phyloP scores from a whole-genome alignment of 768 basidiomycete genomes.

The Mycena epipterygia region DNA sequence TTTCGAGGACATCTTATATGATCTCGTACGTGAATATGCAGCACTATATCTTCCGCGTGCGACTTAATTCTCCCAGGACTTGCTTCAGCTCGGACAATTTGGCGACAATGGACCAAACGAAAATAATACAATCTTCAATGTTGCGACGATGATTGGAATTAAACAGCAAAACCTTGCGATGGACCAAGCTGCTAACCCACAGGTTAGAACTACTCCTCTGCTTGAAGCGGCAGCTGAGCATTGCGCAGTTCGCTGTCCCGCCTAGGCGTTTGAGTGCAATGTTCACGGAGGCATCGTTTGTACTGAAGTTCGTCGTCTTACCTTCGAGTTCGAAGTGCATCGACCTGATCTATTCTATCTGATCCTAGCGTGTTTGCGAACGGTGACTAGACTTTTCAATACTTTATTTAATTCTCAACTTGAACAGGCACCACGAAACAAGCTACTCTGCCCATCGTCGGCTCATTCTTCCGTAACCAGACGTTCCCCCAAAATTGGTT shows the following conservation, averaged over 20 bases:
- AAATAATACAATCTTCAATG: conserved; percentile 28
- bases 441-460: conserved; percentile 23
- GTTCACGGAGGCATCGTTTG: background rate
- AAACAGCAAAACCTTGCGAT: conserved; percentile 8
- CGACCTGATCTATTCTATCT: background rate
- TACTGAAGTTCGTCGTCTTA: too few relatives aligned
- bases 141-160: conserved; percentile 18
- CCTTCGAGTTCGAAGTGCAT: background rate
- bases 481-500: conserved; percentile 30
- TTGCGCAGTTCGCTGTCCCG: conserved; percentile 13
- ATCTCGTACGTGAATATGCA: conserved; percentile 3
- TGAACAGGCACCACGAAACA: conserved; percentile 24
- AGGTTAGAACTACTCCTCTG: conserved; percentile 5
- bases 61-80: conserved; percentile 9
- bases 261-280: conserved; percentile 9
- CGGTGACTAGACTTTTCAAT: background rate
- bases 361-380: conserved; percentile 25
- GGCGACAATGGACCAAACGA: conserved; percentile 30
- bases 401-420: conserved; percentile 9
- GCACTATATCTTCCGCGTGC: background rate
- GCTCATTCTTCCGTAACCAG: conserved; percentile 30
- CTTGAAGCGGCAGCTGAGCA: background rate
- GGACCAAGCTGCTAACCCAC: conserved; percentile 23
- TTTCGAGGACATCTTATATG: conserved; percentile 26
- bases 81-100: conserved; percentile 24